These are phyloP conservation scores for Naganishia cerealis DNA, from an alignment of 1,284 basidiomycete species.

Conservation along the genomic window DNA sequence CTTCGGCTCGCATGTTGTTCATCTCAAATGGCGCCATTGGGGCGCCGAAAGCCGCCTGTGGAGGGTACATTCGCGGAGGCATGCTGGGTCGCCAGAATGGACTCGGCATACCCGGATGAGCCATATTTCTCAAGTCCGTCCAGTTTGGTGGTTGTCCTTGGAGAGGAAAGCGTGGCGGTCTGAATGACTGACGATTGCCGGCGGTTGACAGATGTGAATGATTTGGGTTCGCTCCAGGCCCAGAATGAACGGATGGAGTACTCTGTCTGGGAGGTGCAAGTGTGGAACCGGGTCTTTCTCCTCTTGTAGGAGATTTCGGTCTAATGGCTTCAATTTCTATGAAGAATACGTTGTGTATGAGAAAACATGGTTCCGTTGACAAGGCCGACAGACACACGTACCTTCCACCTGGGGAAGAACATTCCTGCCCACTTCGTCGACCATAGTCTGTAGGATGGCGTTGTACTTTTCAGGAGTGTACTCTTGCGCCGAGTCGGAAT, in stretches of 20 bases:
- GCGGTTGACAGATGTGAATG: neutral
- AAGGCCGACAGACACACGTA: constrained; percentile 32
- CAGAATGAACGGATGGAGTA: neutral
- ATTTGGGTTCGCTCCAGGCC: neutral
- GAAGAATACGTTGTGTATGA: neutral
- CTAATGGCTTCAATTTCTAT: constrained; percentile 23
- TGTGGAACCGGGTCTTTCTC: neutral
- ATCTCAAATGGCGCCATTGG: neutral
- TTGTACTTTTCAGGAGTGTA: constrained; percentile 62
- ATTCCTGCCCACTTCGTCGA: constrained; percentile 22
- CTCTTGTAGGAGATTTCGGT: constrained; percentile 19
- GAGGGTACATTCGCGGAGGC: constrained; percentile 5
- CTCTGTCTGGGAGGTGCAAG: neutral
- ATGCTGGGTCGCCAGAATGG: neutral
- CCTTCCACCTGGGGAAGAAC: constrained; percentile 39
- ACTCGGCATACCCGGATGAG: neutral
- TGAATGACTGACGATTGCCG: neutral
- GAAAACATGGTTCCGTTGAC: neutral
- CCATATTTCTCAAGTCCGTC: neutral
- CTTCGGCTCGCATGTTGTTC: constrained; percentile 10
- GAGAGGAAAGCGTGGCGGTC: constrained; percentile 2
- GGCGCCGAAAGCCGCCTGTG: neutral
- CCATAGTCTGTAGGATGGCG: constrained; percentile 34
- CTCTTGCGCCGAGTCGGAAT: constrained; percentile 58
- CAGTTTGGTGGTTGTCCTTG: neutral